Base-by-base conservation (phyloP, 345 rosid species). In the Microthlaspi erraticum region DNA sequence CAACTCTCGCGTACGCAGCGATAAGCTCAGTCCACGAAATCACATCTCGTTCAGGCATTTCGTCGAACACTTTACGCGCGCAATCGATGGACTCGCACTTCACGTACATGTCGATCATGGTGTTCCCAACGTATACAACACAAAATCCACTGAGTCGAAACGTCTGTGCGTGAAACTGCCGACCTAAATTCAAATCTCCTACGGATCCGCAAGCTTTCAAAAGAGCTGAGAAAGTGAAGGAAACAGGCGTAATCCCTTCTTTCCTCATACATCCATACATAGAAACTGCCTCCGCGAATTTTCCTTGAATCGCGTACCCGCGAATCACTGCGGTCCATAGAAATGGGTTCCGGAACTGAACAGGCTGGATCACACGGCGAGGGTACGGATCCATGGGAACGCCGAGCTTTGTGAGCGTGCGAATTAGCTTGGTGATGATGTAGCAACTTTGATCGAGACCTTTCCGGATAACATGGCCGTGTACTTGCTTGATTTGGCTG, bases 171-270 rank as follows among this genome's bases (percentile, higher is more conserved):
- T 93, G 97, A 53, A 93, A 56, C 81, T 93, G 93, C 54, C 66
- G 61, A 49, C 94, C 94, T 65, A 89, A 77, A 46, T 43, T 44
- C 64, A 82, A 80, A 66, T 87, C 86, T 46, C 63, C 6, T 10
- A 48, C 60, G 7, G 63, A 72, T 0, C 83, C 73, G 16, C 86
- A 81, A 29, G 86, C 89, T 83, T 88, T 93, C 19, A 93, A 76
- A 69, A 90, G 79, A 56, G 97, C 91, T 0, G 97, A 74, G 71
- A 90, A 87, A 13, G 98, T 89, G 79, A 91, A 89, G 0, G 96
- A 86, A 46, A 87, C 82, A 10, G 93, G 97, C 11, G 71, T 71
- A 43, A 75, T 23, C 10, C 80, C 81, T 42, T 79, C 77, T 45
- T 39, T 42, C 66, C 94, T 83, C 97, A 89, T 87, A 18, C 66